Evolutionary conservation across 371 early-diverging fungal genomes (phyloP), one percentile per base, ranked within the genome.

Genomic region (Dinochytrium kinnereticum): DNA sequence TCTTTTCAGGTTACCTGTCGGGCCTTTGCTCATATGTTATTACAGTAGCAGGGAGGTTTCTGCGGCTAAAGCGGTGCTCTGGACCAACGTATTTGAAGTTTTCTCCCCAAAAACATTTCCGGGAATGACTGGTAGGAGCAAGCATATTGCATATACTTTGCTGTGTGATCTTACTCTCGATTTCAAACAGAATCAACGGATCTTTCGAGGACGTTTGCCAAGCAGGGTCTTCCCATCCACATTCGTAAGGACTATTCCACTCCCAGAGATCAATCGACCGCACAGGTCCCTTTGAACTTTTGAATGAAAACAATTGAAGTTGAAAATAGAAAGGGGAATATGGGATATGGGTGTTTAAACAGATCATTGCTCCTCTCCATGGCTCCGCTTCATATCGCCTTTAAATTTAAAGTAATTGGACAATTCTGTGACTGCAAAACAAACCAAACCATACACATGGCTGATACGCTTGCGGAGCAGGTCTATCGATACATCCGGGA

Each of bases 211-310:
- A 86, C 88, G 69, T 91, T 93, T 80, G 90, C 90, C 3, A 84
- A 83, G 38, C 91, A 92, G 78, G 91, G 91, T 15, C 80, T 91
- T 59, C 88, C 89, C 75, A 91, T 91, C 70, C 90, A 91, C 49
- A 88, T 90, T 69, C 86, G 90, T 1, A 85, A 73, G 38, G 80
- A 80, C 40, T 79, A 74, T 44, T 66, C 66, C 66, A 40, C 66
- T 40, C 2, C 66, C 5, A 66, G 44, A 51, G 68, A 49, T 3
- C 66, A 66, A 31, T 68, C 53, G 31, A 49, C 68, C 7, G 33
- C 53, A 2, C 66, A 66, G 28, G 44, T 44, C 2, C 66, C 66
- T 28, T 30, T 66, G 24, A 44, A 39, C 26, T n/a, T n/a, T n/a
- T n/a, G n/a, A n/a, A n/a, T n/a, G n/a, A n/a, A n/a, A n/a, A n/a